Conservation (phyloP, 768 basidiomycete species). For the Kwoniella newhampshirensis region DNA sequence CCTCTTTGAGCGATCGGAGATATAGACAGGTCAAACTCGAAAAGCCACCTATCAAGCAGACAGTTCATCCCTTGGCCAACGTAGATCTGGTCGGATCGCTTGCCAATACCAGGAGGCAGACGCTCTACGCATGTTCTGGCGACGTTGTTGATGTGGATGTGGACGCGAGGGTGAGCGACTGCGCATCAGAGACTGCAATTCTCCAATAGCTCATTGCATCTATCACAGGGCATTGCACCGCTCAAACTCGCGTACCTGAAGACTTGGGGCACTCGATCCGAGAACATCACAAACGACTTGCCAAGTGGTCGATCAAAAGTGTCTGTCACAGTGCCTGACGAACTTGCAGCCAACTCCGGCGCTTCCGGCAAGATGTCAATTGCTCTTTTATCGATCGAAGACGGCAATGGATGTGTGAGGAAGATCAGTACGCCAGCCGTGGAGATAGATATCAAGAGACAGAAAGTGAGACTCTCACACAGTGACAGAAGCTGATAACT, state of each 20-base stretch:
- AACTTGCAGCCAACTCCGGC: constrained; percentile 25
- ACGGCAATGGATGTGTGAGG: constrained; percentile 82
- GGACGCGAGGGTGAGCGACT: constrained; percentile 65
- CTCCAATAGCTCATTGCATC: too few relatives aligned
- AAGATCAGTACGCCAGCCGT: constrained; percentile 72
- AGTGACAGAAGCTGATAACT: constrained; percentile 13
- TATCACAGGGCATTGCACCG: constrained; percentile 74
- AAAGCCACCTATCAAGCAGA: constrained; percentile 75
- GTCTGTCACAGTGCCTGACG: constrained; percentile 36
- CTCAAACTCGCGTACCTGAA: constrained; percentile 73
- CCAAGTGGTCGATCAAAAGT: constrained; percentile 69
- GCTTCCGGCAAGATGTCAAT: constrained; percentile 42
- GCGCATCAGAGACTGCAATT: too few relatives aligned
- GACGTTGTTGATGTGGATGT: constrained; percentile 72
- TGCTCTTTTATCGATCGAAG: constrained; percentile 71
- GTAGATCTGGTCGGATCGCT: constrained; percentile 32
- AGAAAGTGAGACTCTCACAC: constrained; percentile 63
- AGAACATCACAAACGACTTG: constrained; percentile 36
- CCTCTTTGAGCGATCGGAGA: constrained; percentile 74
- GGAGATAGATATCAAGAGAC: constrained; percentile 76
- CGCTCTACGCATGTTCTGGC: constrained; percentile 68
- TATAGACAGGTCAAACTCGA: constrained; percentile 74
- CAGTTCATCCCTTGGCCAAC: constrained; percentile 79
- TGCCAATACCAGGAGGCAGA: constrained; percentile 23
- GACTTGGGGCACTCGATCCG: constrained; percentile 22